These are phyloP conservation scores for Podospora appendiculata DNA, from an alignment of 495 filamentous ascomycete species.

Conservation along the genomic window DNA sequence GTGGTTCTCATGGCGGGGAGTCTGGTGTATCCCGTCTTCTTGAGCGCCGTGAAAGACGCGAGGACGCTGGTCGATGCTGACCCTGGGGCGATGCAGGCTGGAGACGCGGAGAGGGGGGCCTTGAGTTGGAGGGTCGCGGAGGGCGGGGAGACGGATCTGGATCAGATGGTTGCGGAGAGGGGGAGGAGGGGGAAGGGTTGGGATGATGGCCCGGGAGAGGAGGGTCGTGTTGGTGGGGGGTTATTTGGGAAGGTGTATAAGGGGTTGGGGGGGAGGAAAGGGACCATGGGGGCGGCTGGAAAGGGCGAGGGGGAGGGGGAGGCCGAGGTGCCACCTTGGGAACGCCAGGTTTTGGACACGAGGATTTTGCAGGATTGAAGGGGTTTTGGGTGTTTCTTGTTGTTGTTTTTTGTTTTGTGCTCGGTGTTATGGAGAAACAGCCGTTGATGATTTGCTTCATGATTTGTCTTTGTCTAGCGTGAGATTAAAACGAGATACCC, in stretches of 20 bases:
- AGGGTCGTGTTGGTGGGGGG: background rate
- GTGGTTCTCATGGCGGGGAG: constrained; percentile 25
- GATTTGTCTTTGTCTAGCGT: no score
- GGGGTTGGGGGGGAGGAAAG: background rate
- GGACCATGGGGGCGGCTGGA: background rate
- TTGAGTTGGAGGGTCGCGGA: background rate
- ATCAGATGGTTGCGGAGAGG: constrained; percentile 4
- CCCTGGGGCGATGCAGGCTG: background rate
- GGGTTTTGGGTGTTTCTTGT: background rate
- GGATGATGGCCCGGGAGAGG: background rate
- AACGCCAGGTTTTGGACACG: constrained; percentile 8
- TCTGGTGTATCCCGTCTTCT: constrained; percentile 29
- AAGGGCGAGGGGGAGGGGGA: background rate
- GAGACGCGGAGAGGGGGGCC: background rate
- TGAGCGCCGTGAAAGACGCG: constrained; percentile 29
- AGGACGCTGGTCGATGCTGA: constrained; percentile 25
- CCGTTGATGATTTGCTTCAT: no score
- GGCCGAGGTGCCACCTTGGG: constrained; percentile 4
- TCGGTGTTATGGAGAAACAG: no score
- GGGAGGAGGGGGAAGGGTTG: background rate
- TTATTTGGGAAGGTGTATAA: background rate
- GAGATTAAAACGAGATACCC: no score
- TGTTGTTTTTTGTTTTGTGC: no score
- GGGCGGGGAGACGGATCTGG: constrained; percentile 2
- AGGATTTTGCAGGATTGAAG: constrained; percentile 11